phyloP scores from a whole-genome alignment of 2,329 filamentous ascomycete species.

The Sarocladium brachiariae region DNA sequence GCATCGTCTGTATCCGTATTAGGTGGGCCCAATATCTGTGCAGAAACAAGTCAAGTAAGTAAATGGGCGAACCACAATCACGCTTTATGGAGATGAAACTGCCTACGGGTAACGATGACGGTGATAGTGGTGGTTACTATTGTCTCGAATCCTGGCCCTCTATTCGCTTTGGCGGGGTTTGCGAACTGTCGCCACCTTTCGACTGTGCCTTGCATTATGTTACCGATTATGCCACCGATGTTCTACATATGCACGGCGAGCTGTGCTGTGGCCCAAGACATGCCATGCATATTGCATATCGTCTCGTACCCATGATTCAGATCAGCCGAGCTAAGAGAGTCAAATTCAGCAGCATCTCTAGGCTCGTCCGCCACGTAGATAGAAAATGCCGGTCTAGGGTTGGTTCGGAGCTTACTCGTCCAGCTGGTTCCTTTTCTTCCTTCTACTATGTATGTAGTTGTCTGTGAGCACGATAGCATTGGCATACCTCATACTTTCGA shows the following conservation, averaged over 20 bases:
- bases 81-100: conserved; percentile 1
- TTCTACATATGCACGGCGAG: background rate
- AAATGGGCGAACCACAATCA: no score
- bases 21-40: background rate
- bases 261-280: background rate
- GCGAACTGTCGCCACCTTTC: background rate
- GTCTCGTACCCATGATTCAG: background rate
- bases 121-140: background rate
- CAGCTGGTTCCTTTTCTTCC: background rate
- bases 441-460: no score
- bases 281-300: conserved; percentile 13
- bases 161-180: background rate
- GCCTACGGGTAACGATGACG: background rate
- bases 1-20: background rate
- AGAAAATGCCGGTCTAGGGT: background rate
- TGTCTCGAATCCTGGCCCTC: conserved; percentile 3
- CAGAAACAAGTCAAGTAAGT: background rate
- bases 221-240: conserved; percentile 6
- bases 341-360: background rate
- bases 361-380: background rate
- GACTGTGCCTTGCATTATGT: conserved; percentile 2
- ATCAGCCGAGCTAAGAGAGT: background rate
- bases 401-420: background rate
- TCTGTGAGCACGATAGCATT: background rate
- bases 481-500: conserved; percentile 7